These are phyloP conservation scores for Mycena metata DNA, from an alignment of 768 basidiomycete species.

Conservation along the genomic window DNA sequence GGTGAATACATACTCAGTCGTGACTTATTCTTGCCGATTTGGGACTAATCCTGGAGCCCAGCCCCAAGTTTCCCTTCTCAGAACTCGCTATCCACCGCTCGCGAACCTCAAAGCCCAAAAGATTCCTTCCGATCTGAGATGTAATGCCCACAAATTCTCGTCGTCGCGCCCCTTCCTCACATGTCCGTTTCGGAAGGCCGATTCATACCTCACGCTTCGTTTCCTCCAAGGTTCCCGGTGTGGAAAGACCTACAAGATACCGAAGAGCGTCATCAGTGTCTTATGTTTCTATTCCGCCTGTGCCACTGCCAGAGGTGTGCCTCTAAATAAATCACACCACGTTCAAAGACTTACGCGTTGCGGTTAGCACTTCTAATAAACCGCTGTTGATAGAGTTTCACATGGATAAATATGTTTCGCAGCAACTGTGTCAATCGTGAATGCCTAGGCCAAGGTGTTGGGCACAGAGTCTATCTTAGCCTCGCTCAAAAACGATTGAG, in stretches of 20 bases:
- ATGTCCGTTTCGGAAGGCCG: neutral
- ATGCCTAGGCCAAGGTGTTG: neutral
- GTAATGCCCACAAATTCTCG: constrained; percentile 2
- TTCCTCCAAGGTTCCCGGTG: constrained; percentile 23
- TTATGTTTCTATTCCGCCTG: constrained; percentile 30
- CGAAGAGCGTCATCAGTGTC: constrained; percentile 33
- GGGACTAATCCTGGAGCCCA: constrained; percentile 5
- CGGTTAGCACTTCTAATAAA: neutral
- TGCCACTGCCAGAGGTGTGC: constrained; percentile 1
- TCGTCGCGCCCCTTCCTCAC: neutral
- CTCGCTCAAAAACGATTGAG: neutral
- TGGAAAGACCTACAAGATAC: constrained; percentile 34
- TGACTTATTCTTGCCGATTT: no score
- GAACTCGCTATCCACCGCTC: neutral
- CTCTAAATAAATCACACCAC: neutral
- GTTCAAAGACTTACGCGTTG: neutral
- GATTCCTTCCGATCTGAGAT: constrained; percentile 11
- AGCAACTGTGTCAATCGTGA: neutral
- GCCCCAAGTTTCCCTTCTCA: constrained; percentile 5
- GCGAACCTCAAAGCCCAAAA: constrained; percentile 10
- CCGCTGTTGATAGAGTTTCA: neutral
- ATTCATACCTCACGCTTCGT: neutral
- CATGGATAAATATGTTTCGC: neutral
- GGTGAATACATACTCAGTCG: constrained; percentile 10
- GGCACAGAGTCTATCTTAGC: neutral